Conservation (phyloP, 1,284 basidiomycete species). For the Ustilago nuda region DNA sequence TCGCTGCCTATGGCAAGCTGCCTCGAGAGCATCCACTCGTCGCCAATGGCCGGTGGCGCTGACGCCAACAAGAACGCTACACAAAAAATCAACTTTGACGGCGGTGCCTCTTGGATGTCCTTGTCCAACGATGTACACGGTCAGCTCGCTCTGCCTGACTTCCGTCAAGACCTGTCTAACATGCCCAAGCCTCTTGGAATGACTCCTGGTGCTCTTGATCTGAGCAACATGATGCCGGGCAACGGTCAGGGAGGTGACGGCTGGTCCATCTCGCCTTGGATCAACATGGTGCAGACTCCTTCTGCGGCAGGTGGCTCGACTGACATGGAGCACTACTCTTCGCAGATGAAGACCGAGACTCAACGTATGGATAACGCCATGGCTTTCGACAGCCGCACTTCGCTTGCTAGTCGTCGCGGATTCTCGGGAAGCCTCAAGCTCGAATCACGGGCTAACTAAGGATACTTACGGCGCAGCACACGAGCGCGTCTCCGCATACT, state of each 20-base stretch:
- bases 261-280: slow-evolving; percentile 56
- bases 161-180: slow-evolving; percentile 28
- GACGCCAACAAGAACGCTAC: slow-evolving; percentile 7
- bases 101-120: slow-evolving; percentile 31
- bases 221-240: slow-evolving; percentile 21
- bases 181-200: slow-evolving; percentile 35
- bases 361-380: slow-evolving; percentile 17
- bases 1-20: slow-evolving; percentile 29
- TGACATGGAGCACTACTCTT: slow-evolving; percentile 10
- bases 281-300: slow-evolving; percentile 33
- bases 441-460: slow-evolving; percentile 19
- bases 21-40: slow-evolving; percentile 45
- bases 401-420: slow-evolving; percentile 44
- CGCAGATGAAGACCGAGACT: slow-evolving; percentile 11
- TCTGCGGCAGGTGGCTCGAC: slow-evolving; percentile 15
- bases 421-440: slow-evolving; percentile 45
- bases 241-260: slow-evolving; percentile 29
- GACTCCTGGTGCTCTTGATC: slow-evolving; percentile 37
- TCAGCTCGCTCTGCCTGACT: slow-evolving; percentile 32
- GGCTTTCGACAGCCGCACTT: slow-evolving; percentile 22
- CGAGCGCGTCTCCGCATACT: slow-evolving; percentile 2
- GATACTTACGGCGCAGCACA: background rate
- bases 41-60: slow-evolving; percentile 7
- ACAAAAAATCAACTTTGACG: slow-evolving; percentile 14
- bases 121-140: slow-evolving; percentile 19